Percentiles rank a stretch among this genome's conserved stretches.
These are phyloP conservation scores for Tuber melanosporum DNA, from an alignment of 495 filamentous ascomycete genomes.

Conservation along the genomic window DNA sequence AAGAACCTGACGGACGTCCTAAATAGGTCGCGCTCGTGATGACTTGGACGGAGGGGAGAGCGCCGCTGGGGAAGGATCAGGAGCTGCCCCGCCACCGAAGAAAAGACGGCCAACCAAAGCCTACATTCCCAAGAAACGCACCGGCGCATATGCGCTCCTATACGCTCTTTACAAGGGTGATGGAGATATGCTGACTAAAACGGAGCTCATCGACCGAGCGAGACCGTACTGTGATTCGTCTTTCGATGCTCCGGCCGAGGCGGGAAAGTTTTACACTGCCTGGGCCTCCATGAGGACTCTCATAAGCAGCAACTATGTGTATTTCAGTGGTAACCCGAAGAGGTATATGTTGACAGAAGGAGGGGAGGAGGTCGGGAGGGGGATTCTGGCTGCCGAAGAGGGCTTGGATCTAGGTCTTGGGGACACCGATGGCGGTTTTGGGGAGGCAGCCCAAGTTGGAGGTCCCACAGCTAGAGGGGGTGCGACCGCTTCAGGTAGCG, in stretches of 20 bases:
- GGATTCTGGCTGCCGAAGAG: constrained; percentile 52
- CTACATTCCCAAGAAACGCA: constrained; percentile 66
- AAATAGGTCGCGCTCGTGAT: not conserved
- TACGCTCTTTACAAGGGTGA: constrained; percentile 58
- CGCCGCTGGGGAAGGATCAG: constrained; percentile 22
- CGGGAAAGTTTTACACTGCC: constrained; percentile 68
- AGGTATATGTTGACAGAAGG: constrained; percentile 70
- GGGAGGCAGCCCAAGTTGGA: constrained; percentile 3
- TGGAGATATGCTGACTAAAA: constrained; percentile 53
- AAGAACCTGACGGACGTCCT: not conserved
- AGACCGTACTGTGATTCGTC: constrained; percentile 69
- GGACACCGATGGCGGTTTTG: not conserved
- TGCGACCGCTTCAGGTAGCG: not conserved
- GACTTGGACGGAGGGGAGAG: constrained; percentile 10
- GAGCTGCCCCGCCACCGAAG: constrained; percentile 51
- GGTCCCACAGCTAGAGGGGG: not conserved
- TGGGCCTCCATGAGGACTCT: constrained; percentile 84
- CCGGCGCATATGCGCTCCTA: constrained; percentile 69
- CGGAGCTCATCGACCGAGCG: constrained; percentile 61
- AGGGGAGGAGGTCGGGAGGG: constrained; percentile 69
- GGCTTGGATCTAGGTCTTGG: not conserved
- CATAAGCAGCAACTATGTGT: constrained; percentile 66
- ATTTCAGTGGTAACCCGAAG: constrained; percentile 61
- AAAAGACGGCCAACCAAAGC: constrained; percentile 58
- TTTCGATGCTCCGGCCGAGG: constrained; percentile 61